Percentiles rank a stretch among this genome's conserved stretches.
Evolutionary conservation across 192 early-diverging fungal genomes (phyloP).

Genomic region (Spizellomyces punctatus): DNA sequence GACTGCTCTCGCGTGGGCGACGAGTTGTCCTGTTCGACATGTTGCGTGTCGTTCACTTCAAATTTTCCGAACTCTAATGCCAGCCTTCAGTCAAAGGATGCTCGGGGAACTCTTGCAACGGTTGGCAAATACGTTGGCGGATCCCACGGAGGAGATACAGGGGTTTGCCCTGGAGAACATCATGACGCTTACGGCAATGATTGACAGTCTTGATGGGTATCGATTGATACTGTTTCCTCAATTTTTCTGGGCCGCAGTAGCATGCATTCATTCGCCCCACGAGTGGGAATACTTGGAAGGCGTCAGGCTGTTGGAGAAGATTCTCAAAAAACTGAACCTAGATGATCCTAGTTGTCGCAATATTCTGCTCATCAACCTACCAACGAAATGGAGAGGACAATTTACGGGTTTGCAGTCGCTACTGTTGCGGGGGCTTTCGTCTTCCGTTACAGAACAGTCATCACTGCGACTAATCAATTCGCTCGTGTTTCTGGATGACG

Average conservation of each 20-base stretch:
- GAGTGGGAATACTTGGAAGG: slow-evolving; percentile 79
- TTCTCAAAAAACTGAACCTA: slow-evolving; percentile 64
- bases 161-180: slow-evolving; percentile 82
- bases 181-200: slow-evolving; percentile 64
- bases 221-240: slow-evolving; percentile 72
- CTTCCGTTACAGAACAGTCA: slow-evolving; percentile 53
- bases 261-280: slow-evolving; percentile 70
- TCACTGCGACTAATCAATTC: slow-evolving; percentile 62
- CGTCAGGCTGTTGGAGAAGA: slow-evolving; percentile 63
- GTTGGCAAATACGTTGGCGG: slow-evolving; percentile 76
- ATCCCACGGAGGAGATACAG: slow-evolving; percentile 74
- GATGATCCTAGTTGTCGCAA: slow-evolving; percentile 45
- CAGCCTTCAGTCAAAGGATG: slow-evolving; percentile 73
- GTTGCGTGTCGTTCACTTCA: slow-evolving; percentile 88
- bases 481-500: slow-evolving; percentile 57
- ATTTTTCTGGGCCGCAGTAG: slow-evolving; percentile 80
- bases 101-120: slow-evolving; percentile 75
- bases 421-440: slow-evolving; percentile 71
- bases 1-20: slow-evolving; percentile 80
- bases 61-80: slow-evolving; percentile 72
- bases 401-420: slow-evolving; percentile 78
- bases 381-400: slow-evolving; percentile 72
- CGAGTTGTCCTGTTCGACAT: slow-evolving; percentile 79
- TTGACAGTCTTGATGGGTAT: slow-evolving; percentile 56
- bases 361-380: slow-evolving; percentile 63